Percentiles rank a stretch among this genome's conserved stretches.
phyloP scores from a whole-genome alignment of 257 asterid genomes.

The Nicotiana obtusifolia region DNA sequence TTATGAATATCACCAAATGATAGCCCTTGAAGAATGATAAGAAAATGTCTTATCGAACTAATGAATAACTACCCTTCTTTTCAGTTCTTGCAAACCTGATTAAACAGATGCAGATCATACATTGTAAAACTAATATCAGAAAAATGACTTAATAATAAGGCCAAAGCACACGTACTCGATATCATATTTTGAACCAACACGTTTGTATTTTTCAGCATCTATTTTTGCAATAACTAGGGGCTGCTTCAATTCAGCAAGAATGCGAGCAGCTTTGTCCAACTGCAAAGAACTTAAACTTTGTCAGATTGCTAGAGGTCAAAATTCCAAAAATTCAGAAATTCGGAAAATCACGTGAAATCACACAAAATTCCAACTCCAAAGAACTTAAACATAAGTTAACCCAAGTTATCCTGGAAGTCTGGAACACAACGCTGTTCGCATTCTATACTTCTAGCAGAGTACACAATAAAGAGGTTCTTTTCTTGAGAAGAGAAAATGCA shows the following conservation, averaged over 20 bases:
- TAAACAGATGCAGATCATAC: neutral
- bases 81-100: neutral
- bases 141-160: neutral
- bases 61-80: neutral
- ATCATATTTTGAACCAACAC: constrained; percentile 58
- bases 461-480: neutral
- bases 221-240: constrained; percentile 75
- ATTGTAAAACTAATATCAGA: neutral
- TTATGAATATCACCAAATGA: neutral
- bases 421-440: neutral
- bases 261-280: constrained; percentile 82
- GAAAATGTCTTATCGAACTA: neutral
- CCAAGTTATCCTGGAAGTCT: neutral
- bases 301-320: constrained; percentile 5
- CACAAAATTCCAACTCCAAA: neutral
- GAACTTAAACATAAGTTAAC: neutral
- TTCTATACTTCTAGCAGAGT: neutral
- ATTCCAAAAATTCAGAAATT: neutral
- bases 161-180: constrained; percentile 50
- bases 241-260: constrained; percentile 66
- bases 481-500: neutral
- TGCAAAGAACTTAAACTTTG: constrained; percentile 27
- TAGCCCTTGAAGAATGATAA: neutral
- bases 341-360: neutral
- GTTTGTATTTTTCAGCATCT: constrained; percentile 77